Evolutionary conservation across 306 rosid species (phyloP), one percentile per base, ranked within the genome.

Genomic region (Trifolium dubium): DNA sequence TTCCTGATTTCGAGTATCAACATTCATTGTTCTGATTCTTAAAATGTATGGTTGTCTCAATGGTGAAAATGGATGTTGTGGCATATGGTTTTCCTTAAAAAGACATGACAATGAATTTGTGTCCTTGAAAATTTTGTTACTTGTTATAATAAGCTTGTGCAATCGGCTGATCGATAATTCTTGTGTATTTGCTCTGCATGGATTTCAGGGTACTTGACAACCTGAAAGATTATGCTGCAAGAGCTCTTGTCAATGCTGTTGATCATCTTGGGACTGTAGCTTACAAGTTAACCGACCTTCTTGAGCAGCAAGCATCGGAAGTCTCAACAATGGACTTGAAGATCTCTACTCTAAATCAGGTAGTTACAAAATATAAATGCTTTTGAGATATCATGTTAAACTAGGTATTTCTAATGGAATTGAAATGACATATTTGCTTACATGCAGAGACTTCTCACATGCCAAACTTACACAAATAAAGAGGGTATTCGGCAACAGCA

Each of bases 181-280:
- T 44, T 41, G 39, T 13, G 50, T 71, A 53, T 62, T 43, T 61
- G 67, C 67, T 61, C 32, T 82, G 60, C 70, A 8, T 62, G 68
- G 55, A 47, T 41, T 28, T 55, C 75, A 94, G 97, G 90, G 92
- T 91, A 14, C 85, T 91, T 81, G 97, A 94, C 18, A 89, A 94
- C 85, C 81, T 94, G 74, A 94, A 92, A 83, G 97, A 92, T 84
- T 94, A 94, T 86, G 96, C 95, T 66, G 89, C 87, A 18, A 89
- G 92, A 31, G 97, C 98, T 73, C 91, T 91, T 64, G 92, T 94
- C 30, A 94, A 94, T 77, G 95, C 95, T 14, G 97, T 93, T 54
- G 98, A 91, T 88, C 97, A 93, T 86, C 96, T 93, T 68, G 98
- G 98, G 79, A 93, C 98, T 5, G 98, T 93, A n/a, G 94, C 97